These are phyloP conservation scores for Elongisporangium undulatum DNA, from an alignment of 352 stramenopile species.

Conservation along the genomic window DNA sequence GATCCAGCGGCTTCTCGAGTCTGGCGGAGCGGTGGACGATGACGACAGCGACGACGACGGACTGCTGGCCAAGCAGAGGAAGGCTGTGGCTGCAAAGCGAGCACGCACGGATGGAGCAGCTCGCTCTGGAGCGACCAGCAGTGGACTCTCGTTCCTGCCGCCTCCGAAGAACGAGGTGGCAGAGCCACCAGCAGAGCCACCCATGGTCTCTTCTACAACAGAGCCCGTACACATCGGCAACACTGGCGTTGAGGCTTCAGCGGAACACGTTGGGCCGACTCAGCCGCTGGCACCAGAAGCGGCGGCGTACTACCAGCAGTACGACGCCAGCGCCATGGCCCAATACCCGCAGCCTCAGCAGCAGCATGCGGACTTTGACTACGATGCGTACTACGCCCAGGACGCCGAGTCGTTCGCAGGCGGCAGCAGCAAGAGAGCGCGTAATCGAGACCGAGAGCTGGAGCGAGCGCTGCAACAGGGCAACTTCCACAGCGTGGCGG, in stretches of 20 bases:
- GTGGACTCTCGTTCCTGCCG: conserved; percentile 52
- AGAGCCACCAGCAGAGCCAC: conserved; percentile 1
- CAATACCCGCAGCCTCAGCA: conserved; percentile 38
- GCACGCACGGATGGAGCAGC: conserved; percentile 6
- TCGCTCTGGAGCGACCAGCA: conserved; percentile 1
- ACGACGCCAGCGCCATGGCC: conserved; percentile 23
- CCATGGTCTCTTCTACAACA: not conserved
- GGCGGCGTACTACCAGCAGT: conserved; percentile 11
- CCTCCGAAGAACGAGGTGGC: conserved; percentile 43
- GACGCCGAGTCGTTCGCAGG: conserved; percentile 20
- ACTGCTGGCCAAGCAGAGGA: conserved; percentile 51
- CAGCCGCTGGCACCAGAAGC: conserved; percentile 1
- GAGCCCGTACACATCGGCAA: not conserved
- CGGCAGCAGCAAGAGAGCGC: conserved; percentile 42
- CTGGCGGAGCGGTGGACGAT: conserved; percentile 11
- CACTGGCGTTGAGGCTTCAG: not conserved
- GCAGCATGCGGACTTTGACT: conserved; percentile 17
- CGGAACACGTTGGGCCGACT: not conserved
- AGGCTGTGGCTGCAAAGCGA: conserved; percentile 30
- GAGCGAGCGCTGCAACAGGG: conserved; percentile 67
- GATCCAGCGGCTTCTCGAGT: conserved; percentile 56
- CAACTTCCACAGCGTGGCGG: conserved; percentile 50
- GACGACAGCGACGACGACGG: conserved; percentile 38
- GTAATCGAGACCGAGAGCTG: conserved; percentile 60
- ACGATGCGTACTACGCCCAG: conserved; percentile 29